A percentile compares a stretch with the other conserved stretches of the same genome.
Evolutionary conservation across 805 yeast genomes (phyloP).

Genomic region (Metschnikowia amazonensis): DNA sequence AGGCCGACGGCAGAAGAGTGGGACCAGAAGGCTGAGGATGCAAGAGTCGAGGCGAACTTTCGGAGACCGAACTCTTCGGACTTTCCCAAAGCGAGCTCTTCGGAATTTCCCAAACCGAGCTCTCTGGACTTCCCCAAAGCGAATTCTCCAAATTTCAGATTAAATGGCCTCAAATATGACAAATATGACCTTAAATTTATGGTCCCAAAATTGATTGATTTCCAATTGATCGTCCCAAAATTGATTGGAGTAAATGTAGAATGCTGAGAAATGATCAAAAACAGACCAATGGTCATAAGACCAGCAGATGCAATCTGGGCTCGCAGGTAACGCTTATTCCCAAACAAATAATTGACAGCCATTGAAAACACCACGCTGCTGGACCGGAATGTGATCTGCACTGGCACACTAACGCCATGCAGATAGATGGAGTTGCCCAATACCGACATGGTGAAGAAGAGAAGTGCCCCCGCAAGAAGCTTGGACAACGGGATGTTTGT

Average conservation of each 20-base stretch:
- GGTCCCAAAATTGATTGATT: too few species aligned
- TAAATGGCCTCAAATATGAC: too few species aligned
- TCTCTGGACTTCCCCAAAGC: too few species aligned
- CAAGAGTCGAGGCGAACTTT: too few species aligned
- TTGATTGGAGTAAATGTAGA: too few species aligned
- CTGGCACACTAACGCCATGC: conserved; percentile 57
- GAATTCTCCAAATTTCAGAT: too few species aligned
- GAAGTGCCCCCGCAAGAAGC: conserved; percentile 44
- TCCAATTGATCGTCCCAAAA: too few species aligned
- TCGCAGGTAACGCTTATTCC: conserved; percentile 41
- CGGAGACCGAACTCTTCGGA: too few species aligned
- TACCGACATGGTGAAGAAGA: conserved; percentile 50
- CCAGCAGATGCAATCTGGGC: conserved; percentile 49
- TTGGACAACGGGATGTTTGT: conserved; percentile 40
- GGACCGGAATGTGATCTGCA: conserved; percentile 64
- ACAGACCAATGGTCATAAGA: conserved; percentile 53
- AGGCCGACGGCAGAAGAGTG: conserved; percentile 7
- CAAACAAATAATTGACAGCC: conserved; percentile 48
- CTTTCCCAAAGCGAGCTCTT: too few species aligned
- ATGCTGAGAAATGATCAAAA: conserved; percentile 30
- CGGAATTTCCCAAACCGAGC: too few species aligned
- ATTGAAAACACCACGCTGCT: conserved; percentile 61
- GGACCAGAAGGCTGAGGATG: too few species aligned
- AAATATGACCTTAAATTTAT: too few species aligned
- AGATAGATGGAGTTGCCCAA: conserved; percentile 57